A percentile compares a stretch with the other conserved stretches of the same genome.
Conservation (phyloP, 441 rosid genomes). For the Brassica hybrid region DNA sequence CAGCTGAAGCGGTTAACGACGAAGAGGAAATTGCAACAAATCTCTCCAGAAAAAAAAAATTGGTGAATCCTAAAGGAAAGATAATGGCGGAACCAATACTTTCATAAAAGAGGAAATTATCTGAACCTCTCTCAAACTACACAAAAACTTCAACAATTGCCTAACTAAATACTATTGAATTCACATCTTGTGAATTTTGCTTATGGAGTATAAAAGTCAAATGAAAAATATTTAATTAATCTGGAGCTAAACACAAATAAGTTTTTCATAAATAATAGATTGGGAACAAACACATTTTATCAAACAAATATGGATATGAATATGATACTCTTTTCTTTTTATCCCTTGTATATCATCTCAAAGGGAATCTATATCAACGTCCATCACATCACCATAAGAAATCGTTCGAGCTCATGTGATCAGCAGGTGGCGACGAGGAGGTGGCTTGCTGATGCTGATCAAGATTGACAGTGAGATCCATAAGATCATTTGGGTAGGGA, state of each 20-base stretch:
- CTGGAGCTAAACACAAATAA: not conserved
- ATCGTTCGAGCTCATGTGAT: slow-evolving; percentile 12
- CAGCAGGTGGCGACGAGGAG: slow-evolving; percentile 4
- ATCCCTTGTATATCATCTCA: slow-evolving; percentile 23
- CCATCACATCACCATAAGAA: slow-evolving; percentile 23
- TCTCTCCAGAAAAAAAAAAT: not conserved
- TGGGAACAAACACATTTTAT: slow-evolving; percentile 6
- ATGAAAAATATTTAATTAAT: not conserved
- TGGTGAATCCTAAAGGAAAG: not conserved
- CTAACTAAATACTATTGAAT: not conserved
- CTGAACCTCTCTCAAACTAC: not conserved
- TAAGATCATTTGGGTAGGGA: slow-evolving; percentile 28
- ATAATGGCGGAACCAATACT: not conserved
- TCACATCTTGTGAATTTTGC: not conserved
- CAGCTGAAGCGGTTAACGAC: not conserved
- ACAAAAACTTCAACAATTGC: not conserved
- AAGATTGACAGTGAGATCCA: slow-evolving; percentile 9
- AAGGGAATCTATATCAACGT: slow-evolving; percentile 12
- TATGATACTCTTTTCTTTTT: not conserved
- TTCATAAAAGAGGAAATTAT: slow-evolving; percentile 2
- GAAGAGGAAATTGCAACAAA: not conserved
- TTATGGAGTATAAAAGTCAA: not conserved
- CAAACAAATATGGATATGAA: slow-evolving; percentile 15
- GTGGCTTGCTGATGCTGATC: slow-evolving; percentile 25
- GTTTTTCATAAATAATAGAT: slow-evolving; percentile 8